phyloP scores from a whole-genome alignment of 768 basidiomycete species.

The Lyophyllum shimeji region DNA sequence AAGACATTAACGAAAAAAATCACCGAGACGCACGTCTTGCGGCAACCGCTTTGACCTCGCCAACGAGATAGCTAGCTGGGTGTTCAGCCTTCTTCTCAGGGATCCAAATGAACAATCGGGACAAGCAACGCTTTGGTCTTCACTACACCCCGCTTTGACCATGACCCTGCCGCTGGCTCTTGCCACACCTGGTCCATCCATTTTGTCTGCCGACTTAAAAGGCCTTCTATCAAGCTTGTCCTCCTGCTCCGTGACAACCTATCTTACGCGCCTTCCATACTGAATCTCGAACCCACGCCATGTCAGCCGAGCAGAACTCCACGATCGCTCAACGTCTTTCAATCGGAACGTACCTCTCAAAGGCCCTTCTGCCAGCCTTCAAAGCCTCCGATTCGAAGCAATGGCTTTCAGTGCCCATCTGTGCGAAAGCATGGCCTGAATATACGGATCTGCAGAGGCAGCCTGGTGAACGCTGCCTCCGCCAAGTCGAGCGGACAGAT shows the following conservation, averaged over 20 bases:
- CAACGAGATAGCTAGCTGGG: not conserved
- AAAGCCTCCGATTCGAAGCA: conserved; percentile 1
- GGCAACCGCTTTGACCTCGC: not conserved
- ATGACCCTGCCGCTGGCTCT: not conserved
- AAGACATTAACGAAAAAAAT: not conserved
- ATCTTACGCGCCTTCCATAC: not conserved
- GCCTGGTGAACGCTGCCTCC: conserved; percentile 10
- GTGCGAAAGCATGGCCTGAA: conserved; percentile 16
- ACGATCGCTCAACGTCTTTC: not conserved
- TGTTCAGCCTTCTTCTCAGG: not conserved
- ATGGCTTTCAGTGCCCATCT: conserved; percentile 2
- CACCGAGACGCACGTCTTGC: not conserved
- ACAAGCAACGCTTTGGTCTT: not conserved
- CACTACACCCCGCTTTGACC: not conserved
- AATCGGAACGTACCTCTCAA: conserved; percentile 13
- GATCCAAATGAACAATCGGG: not conserved
- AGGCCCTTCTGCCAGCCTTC: conserved; percentile 13
- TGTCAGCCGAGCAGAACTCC: not conserved
- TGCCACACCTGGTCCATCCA: not conserved
- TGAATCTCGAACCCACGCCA: not conserved
- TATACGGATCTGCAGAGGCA: conserved; percentile 15
- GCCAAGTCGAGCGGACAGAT: conserved; percentile 2
- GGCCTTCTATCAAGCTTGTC: not conserved
- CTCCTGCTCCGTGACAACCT: not conserved
- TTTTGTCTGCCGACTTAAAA: not conserved